Evolutionary conservation across 495 filamentous ascomycete species (phyloP).

Genomic region (Aspergillus coremiiformis): DNA sequence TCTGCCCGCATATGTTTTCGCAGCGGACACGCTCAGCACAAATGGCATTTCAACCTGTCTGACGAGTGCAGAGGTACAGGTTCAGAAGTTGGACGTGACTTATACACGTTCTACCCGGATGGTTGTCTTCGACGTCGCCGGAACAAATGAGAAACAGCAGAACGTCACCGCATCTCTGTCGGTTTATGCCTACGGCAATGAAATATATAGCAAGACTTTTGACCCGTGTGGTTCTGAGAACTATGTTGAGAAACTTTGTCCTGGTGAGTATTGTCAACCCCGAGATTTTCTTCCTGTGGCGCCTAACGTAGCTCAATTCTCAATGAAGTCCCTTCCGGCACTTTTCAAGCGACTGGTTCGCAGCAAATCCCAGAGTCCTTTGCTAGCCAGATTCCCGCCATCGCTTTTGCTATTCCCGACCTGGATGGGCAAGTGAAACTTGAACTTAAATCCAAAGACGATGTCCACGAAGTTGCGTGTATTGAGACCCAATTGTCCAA

Average conservation of each 20-base stretch:
- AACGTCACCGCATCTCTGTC: slow-evolving; percentile 75
- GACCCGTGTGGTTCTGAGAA: slow-evolving; percentile 67
- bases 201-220: slow-evolving; percentile 74
- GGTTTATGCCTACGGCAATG: slow-evolving; percentile 78
- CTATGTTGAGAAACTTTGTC: slow-evolving; percentile 69
- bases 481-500: slow-evolving; percentile 76
- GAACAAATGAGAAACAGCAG: slow-evolving; percentile 62
- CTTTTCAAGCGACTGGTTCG: slow-evolving; percentile 63
- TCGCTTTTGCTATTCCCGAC: slow-evolving; percentile 88
- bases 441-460: slow-evolving; percentile 57
- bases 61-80: slow-evolving; percentile 55
- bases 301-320: background rate
- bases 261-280: slow-evolving; percentile 47
- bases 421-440: slow-evolving; percentile 81
- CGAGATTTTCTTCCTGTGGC: background rate
- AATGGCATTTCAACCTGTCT: slow-evolving; percentile 72
- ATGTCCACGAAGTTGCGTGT: slow-evolving; percentile 64
- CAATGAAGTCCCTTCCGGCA: slow-evolving; percentile 54
- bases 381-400: slow-evolving; percentile 70
- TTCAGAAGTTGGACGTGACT: slow-evolving; percentile 66
- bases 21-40: slow-evolving; percentile 69
- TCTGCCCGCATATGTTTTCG: slow-evolving; percentile 42
- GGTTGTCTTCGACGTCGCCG: slow-evolving; percentile 77
- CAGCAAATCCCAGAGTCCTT: slow-evolving; percentile 63
- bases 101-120: slow-evolving; percentile 67